Conservation (phyloP, 1,284 basidiomycete genomes). For the Malassezia equina region DNA sequence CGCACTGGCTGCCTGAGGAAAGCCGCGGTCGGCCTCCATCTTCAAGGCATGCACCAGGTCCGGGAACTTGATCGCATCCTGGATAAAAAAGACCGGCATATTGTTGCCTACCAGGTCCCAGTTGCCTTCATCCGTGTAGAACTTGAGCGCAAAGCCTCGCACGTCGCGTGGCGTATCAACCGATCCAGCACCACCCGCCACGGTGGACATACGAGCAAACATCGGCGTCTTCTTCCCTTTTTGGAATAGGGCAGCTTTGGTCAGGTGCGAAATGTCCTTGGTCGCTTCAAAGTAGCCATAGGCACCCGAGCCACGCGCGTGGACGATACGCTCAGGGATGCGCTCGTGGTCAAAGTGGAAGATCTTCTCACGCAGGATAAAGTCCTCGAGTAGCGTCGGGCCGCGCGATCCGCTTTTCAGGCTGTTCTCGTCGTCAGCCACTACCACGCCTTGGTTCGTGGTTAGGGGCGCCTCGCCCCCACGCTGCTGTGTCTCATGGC, state of each 20-base stretch:
- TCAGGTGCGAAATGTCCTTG: conserved; percentile 69
- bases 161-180: conserved; percentile 84
- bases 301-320: conserved; percentile 57
- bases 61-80: conserved; percentile 50
- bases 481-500: conserved; percentile 1
- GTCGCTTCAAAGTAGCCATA: conserved; percentile 76
- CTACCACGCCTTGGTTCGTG: conserved; percentile 4
- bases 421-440: conserved; percentile 4
- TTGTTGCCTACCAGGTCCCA: conserved; percentile 29
- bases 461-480: not conserved
- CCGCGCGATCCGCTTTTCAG: conserved; percentile 8
- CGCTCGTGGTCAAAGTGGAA: conserved; percentile 87
- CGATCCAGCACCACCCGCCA: conserved; percentile 67
- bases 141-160: conserved; percentile 82
- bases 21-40: conserved; percentile 69
- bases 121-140: conserved; percentile 69
- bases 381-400: conserved; percentile 26
- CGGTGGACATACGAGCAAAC: conserved; percentile 51
- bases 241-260: conserved; percentile 54
- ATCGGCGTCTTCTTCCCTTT: conserved; percentile 37
- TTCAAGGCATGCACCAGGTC: conserved; percentile 94
- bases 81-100: conserved; percentile 45
- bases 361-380: conserved; percentile 55
- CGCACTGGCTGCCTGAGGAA: conserved; percentile 60
- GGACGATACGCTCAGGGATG: conserved; percentile 79